Base-by-base conservation (phyloP, 345 rosid genomes). In the Pelargonium nanum region DNA sequence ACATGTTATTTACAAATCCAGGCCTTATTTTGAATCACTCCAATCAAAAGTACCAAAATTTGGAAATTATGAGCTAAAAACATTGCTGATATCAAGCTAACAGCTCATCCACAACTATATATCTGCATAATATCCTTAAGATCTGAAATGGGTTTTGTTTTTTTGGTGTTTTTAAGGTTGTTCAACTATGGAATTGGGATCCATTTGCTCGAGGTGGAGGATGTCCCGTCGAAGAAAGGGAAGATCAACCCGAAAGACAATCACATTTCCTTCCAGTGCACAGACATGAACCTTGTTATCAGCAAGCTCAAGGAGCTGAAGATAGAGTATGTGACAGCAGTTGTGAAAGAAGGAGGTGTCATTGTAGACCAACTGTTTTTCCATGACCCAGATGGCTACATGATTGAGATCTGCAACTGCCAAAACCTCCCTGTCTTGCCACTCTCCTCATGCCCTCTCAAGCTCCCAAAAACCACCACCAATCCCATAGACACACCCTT, bases 321-420 rank as follows among this genome's bases (percentile, higher is more conserved):
- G 17, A 72, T 80, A 7, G 77, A 77, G 60, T 72, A 74, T 52
- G 81, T 65, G 51, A 80, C 81, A 1, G 81, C 81, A 0, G 68
- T 74, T 3, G 79, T 80, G 26, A 28, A 63, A 26, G 84, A 80
- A 59, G 79, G 79, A n/a, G 84, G 84, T 28, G 68, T 80, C 30
- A 61, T 53, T 12, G 84, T 80, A 30, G 79, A 80, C 24, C 84
- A 80, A 63, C 68, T 80, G 28, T 80, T 80, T 74, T 80, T 80
- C 61, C 84, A 80, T 20, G 81, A 80, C 24, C 84, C 79, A 0
- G 81, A 80, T 51, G 84, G 84, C 34, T 74, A 77, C 74, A 80
- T 32, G 72, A 64, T 69, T 22, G 72, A 69, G 64, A 69, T 69
- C 60, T 69, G 68, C 68, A 69, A 69, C 59, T 80, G 81, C n/a